These are phyloP conservation scores for Hamiltosporidium magnivora DNA, from an alignment of 371 early-diverging fungal species.

Conservation along the genomic window DNA sequence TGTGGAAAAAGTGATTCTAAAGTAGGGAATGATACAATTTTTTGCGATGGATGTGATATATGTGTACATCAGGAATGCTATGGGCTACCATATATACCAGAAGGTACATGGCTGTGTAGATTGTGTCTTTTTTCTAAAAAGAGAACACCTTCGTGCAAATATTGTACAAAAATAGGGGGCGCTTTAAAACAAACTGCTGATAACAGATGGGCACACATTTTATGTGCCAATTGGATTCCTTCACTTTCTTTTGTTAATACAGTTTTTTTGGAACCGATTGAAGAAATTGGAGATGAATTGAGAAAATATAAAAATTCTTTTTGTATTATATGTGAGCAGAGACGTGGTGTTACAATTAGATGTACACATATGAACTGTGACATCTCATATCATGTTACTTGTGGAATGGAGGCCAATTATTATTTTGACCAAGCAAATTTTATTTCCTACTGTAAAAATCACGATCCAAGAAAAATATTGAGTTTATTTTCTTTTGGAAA, in stretches of 20 bases:
- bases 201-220: constrained; percentile 50
- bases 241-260: constrained; percentile 43
- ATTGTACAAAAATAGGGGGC: constrained; percentile 37
- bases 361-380: constrained; percentile 47
- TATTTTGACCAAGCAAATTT: constrained; percentile 51
- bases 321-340: constrained; percentile 22
- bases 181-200: constrained; percentile 43
- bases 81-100: constrained; percentile 41
- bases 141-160: constrained; percentile 25
- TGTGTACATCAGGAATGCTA: constrained; percentile 55
- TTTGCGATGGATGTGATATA: constrained; percentile 54
- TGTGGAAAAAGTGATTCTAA: neutral
- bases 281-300: constrained; percentile 6
- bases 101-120: constrained; percentile 49
- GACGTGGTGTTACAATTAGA: constrained; percentile 14
- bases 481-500: neutral
- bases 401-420: constrained; percentile 30
- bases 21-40: no score
- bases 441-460: constrained; percentile 43
- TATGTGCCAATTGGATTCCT: constrained; percentile 43
- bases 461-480: constrained; percentile 28
- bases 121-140: constrained; percentile 32
- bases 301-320: neutral
- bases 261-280: constrained; percentile 51
- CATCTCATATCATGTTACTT: constrained; percentile 42